Evolutionary conservation across 2,329 filamentous ascomycete genomes (phyloP).

Genomic region (Colletotrichum euphorbiae): DNA sequence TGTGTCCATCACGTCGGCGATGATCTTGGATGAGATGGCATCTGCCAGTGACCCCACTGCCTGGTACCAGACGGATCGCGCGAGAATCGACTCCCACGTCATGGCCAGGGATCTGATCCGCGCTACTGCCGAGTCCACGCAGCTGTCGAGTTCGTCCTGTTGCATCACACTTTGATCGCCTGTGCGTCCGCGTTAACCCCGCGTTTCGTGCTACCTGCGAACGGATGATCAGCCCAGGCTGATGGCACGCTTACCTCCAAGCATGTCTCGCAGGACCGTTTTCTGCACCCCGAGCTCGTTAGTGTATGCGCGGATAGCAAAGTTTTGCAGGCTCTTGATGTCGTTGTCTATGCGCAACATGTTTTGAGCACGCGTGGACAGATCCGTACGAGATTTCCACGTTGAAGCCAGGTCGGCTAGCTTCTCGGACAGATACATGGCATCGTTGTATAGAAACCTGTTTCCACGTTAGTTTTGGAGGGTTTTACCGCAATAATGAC

Average conservation of each 20-base stretch:
- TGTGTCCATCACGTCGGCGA: constrained; percentile 72
- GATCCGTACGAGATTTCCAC: constrained; percentile 67
- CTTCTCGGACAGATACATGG: constrained; percentile 70
- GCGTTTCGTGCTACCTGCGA: constrained; percentile 1
- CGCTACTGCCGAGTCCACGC: constrained; percentile 64
- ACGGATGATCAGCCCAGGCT: constrained; percentile 3
- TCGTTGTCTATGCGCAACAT: constrained; percentile 72
- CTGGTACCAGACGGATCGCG: constrained; percentile 72
- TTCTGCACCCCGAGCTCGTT: constrained; percentile 71
- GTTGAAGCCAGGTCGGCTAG: constrained; percentile 60
- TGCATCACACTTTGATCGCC: constrained; percentile 70
- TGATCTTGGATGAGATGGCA: constrained; percentile 68
- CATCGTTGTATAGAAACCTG: constrained; percentile 77
- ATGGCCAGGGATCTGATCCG: constrained; percentile 66
- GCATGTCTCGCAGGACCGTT: constrained; percentile 69
- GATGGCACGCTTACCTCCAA: constrained; percentile 58
- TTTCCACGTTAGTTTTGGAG: constrained; percentile 40
- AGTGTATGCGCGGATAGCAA: constrained; percentile 71
- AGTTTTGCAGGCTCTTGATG: constrained; percentile 67
- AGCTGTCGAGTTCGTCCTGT: constrained; percentile 64
- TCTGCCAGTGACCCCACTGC: constrained; percentile 71
- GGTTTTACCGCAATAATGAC: constrained; percentile 41
- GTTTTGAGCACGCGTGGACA: constrained; percentile 61
- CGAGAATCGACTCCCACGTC: constrained; percentile 69
- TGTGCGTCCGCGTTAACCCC: constrained; percentile 40